Base-by-base conservation (phyloP, 139 green algal genomes). In the Pseudopediastrum boryanum region DNA sequence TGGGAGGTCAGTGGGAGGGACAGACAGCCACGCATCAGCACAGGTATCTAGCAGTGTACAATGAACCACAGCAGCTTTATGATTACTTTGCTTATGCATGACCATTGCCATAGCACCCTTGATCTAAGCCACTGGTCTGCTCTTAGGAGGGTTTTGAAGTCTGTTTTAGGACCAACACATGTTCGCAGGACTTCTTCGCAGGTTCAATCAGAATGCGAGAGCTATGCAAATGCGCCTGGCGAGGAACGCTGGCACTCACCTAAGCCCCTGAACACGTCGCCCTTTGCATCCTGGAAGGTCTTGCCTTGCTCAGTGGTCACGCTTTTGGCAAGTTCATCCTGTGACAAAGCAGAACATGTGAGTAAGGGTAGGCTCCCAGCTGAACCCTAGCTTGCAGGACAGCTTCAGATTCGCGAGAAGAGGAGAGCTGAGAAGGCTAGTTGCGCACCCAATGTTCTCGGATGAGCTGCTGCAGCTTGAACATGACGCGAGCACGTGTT, bases 281-380 rank as follows among this genome's bases (percentile, higher is more conserved):
- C 96, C 16, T 86, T 75, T 16, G 93, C 95, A 74, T 99, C 96
- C 9, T 87, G 87, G 62, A 99, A 81, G 2, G 96, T 99, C 84
- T 99, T 99, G 68, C 96, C 96, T 79, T 99, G 94, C 85, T 99
- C 96, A 42, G 75, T 65, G 25, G 95, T 98, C 9, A 99, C 81
- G 41, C 63, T 88, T 9, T 79, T 79, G 31, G 94, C 96, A 50
- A 99, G 84, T 41, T 93, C 87, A 42, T 99, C 96, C 90, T 95
- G 82, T 25, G 25, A 65, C 25, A 27, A 65, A n/a, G 56, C 21
- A 65, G 21, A 13, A 19, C 19, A 38, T 23, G 56, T 8, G 56
- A 10, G 19, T n/a, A 38, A 65, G 56, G 56, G 56, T 10, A 38
- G 10, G 56, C 35, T 23, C 25, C 25, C 21, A 12, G 19, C 35